These are phyloP conservation scores for Solanum chiquidenum DNA, from an alignment of 257 asterid genomes.

Conservation along the genomic window DNA sequence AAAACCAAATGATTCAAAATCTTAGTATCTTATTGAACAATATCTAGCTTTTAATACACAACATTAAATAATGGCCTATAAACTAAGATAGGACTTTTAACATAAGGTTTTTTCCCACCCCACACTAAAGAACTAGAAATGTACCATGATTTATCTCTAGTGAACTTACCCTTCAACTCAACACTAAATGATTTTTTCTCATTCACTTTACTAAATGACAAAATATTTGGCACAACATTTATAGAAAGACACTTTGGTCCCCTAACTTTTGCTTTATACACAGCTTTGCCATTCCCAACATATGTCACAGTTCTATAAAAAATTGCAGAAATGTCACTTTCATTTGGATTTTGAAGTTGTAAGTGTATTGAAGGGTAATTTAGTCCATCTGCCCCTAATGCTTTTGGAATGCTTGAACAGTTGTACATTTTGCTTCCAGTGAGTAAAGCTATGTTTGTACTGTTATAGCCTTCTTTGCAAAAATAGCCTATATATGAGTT, in stretches of 20 bases:
- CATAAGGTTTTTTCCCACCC: slow-evolving; percentile 31
- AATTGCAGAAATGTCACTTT: slow-evolving; percentile 27
- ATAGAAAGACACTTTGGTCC: slow-evolving; percentile 28
- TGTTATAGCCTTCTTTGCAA: slow-evolving; percentile 49
- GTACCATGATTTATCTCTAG: background rate
- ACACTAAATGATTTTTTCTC: slow-evolving; percentile 48
- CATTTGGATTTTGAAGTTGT: slow-evolving; percentile 12
- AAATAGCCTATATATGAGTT: slow-evolving; percentile 41
- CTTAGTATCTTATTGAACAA: background rate
- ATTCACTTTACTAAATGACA: slow-evolving; percentile 21
- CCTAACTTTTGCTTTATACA: slow-evolving; percentile 33
- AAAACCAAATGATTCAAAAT: background rate
- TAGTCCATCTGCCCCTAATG: slow-evolving; percentile 50
- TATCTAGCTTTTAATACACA: background rate
- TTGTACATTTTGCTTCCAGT: slow-evolving; percentile 31
- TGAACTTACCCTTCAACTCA: slow-evolving; percentile 31
- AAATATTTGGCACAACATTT: slow-evolving; percentile 28
- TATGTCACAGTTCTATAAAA: slow-evolving; percentile 48
- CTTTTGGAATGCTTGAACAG: slow-evolving; percentile 28
- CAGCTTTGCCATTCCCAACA: slow-evolving; percentile 29
- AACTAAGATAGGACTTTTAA: slow-evolving; percentile 55
- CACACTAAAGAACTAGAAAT: slow-evolving; percentile 21
- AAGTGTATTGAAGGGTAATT: slow-evolving; percentile 62
- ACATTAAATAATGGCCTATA: slow-evolving; percentile 3
- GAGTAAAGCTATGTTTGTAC: slow-evolving; percentile 17